Conservation (phyloP, 2,329 filamentous ascomycete species). For the Colletotrichum limetticola region DNA sequence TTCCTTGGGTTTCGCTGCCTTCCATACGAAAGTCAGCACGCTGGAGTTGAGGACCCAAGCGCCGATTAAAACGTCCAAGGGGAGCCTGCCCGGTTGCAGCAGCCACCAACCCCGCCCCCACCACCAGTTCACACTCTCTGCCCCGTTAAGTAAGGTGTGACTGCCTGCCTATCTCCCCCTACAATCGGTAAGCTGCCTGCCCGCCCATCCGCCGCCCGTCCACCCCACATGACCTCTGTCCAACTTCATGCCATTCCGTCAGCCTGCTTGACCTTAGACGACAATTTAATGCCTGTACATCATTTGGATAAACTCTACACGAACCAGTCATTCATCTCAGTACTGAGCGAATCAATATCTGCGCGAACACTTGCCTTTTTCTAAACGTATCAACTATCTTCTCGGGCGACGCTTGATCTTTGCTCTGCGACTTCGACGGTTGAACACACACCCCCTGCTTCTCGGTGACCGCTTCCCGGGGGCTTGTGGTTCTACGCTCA, state of each 20-base stretch:
- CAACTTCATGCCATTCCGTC: neutral
- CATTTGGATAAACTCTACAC: neutral
- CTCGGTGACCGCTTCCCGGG: neutral
- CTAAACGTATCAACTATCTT: neutral
- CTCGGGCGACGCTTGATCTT: neutral
- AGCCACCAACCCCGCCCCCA: neutral
- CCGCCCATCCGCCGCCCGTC: neutral
- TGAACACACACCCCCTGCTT: neutral
- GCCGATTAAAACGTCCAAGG: slow-evolving; percentile 1
- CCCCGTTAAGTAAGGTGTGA: neutral
- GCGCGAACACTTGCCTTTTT: neutral
- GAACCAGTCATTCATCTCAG: slow-evolving; percentile 4
- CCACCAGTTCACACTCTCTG: neutral
- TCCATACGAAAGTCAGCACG: neutral
- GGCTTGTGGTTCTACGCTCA: neutral
- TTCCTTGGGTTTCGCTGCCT: neutral
- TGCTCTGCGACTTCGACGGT: neutral
- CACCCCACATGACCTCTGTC: slow-evolving; percentile 2
- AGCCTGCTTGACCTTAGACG: neutral
- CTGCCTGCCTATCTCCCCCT: neutral
- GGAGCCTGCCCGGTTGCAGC: neutral
- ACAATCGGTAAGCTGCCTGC: neutral
- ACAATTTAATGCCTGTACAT: neutral
- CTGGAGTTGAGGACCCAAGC: neutral
- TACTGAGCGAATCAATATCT: neutral